Percentiles rank a stretch among this genome's conserved stretches.
Evolutionary conservation across 768 basidiomycete species (phyloP).

Genomic region (Naganishia friedmannii): DNA sequence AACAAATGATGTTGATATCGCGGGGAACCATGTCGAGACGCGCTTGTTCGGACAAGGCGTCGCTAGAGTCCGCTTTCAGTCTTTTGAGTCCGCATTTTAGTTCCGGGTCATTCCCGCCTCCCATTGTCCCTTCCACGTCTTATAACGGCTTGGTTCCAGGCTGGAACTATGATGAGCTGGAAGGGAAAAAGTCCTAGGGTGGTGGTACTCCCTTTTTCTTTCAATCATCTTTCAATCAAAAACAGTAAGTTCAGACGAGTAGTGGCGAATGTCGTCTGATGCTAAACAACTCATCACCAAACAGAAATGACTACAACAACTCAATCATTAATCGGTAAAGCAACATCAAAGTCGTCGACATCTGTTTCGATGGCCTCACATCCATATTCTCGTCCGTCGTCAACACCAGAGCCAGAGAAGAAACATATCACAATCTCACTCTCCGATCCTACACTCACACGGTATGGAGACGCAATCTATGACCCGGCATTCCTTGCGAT

Average conservation of each 20-base stretch:
- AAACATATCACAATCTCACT: slow-evolving; percentile 22
- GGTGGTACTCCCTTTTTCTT: slow-evolving; percentile 13
- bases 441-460: slow-evolving; percentile 15
- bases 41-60: not conserved
- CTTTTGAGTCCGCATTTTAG: not conserved
- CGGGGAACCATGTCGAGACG: slow-evolving; percentile 3
- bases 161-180: not conserved
- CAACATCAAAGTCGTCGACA: not conserved
- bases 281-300: not conserved
- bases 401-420: slow-evolving; percentile 7
- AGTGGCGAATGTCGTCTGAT: not conserved
- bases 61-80: not conserved
- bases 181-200: not conserved
- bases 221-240: not conserved
- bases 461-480: slow-evolving; percentile 20
- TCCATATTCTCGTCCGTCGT: slow-evolving; percentile 10
- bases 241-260: not conserved
- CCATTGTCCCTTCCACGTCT: slow-evolving; percentile 1
- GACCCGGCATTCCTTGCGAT: slow-evolving; percentile 16
- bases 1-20: not conserved
- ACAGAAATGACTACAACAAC: not conserved
- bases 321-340: not conserved
- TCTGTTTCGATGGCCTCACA: not conserved
- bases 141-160: not conserved
- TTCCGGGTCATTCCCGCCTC: not conserved